Evolutionary conservation across 2,329 filamentous ascomycete genomes (phyloP), one percentile per base, ranked within the genome.

Genomic region (Fusarium sp.): DNA sequence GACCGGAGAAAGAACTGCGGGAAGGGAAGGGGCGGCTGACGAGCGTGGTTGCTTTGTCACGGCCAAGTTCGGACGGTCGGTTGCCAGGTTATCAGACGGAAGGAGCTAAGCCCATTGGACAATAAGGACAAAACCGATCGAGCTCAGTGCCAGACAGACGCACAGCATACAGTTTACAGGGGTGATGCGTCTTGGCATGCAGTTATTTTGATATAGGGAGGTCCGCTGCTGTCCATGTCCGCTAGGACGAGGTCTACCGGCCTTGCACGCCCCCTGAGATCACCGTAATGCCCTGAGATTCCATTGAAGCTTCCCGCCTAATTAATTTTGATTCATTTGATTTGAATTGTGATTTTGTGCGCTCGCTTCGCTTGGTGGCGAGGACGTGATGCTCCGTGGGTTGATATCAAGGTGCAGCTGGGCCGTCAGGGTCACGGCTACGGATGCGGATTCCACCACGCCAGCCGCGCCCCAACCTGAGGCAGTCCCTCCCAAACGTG

Each of bases 281-380:
- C 27, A 49, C 12, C 40, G 24, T 33, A 35, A 29, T 10, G 8
- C 27, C 33, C 40, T n/a, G 51, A 33, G 71, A 49, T n/a, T 29
- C 42, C 9, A 27, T 20, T 27, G 4, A 12, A 42, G 7, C 22
- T 29, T 55, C 22, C 10, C 62, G 61, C 67, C 42, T 69, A 11
- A 17, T 10, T 2, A 14, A 49, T 74, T 74, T 72, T 40, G 6
- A 64, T 40, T 4, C 14, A 8, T 9, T 24, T 24, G 12, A 31
- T n/a, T 59, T 5, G 22, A 69, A 72, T 74, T 63, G 16, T 17
- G 44, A 35, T 58, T 63, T 31, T 72, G 71, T 73, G 71, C 17
- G 67, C 24, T 55, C 16, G 20, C 17, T 11, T 20, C 5, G 24
- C 17, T 64, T 27, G 17, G 62, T 44, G 49, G n/a, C 42, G 57